Base-by-base conservation (phyloP, 2,329 filamentous ascomycete genomes). In the Fusarium incarnatum region DNA sequence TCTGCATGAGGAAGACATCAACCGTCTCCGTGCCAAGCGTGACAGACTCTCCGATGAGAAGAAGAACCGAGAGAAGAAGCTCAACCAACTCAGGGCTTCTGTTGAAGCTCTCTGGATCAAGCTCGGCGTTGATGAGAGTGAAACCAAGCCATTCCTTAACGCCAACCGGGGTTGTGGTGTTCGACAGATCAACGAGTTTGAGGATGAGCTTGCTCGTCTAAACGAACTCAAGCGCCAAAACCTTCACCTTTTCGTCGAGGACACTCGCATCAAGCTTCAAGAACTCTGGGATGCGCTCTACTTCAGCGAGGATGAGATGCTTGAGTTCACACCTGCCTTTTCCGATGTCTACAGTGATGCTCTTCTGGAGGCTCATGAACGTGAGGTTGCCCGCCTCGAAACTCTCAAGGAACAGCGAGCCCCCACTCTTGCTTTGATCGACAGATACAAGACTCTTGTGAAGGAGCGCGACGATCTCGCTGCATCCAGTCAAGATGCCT, bases 301-400 rank as follows among this genome's bases (percentile, higher is more conserved):
- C 83, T 94, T 97, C 77, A 97, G 93, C 0, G 96, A 99, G 78
- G 96, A 99, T 76, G 96, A 99, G 82, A 98, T 98, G 94, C 88
- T 98, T 60, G 94, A 98, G 73, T 99, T 99, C 74, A 96, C 94
- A 0, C 96, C 97, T 1, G 96, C 94, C 44, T 98, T 98, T 79
- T 97, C 94, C 13, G 96, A 98, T 77, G 95, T 98, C 22, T 98
- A 97, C 81, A 98, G 94, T 75, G 96, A 99, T 79, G 96, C 96
- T 7, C 87, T 99, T 12, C 88, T 99, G 0, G 94, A 97, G 71
- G 94, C 96, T 0, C 97, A 99, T 76, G 96, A 99, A 83, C 90
- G 91, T 22, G 97, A 99, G 77, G 94, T 99, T 70, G 83, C 85
- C 9, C 89, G 94, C 23, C 85, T 99, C 1, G 93, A 97, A 79